Evolutionary conservation across 1,284 basidiomycete species (phyloP).

Genomic region (Lentinula novae-zelandiae): DNA sequence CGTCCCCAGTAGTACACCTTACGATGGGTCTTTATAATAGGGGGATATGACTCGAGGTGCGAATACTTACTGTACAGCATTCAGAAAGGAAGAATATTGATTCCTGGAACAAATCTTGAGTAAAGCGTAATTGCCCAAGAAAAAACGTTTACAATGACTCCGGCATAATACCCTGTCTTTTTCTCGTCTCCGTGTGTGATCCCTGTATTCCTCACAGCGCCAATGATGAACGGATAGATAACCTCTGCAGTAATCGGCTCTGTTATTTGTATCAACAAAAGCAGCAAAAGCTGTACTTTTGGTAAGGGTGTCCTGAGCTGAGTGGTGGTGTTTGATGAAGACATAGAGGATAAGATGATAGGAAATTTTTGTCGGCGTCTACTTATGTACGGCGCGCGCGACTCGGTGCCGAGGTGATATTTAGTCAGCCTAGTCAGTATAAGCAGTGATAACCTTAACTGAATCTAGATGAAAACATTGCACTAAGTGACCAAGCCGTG

Average conservation of each 20-base stretch:
- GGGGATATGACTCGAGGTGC: background rate
- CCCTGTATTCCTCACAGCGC: slow-evolving; percentile 44
- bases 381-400: no score
- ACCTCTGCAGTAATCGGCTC: slow-evolving; percentile 53
- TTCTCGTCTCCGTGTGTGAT: slow-evolving; percentile 48
- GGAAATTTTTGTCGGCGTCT: background rate
- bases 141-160: slow-evolving; percentile 42
- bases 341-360: background rate
- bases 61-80: slow-evolving; percentile 24
- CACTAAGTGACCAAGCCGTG: no score
- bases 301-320: background rate
- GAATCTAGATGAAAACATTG: no score
- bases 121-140: background rate
- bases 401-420: no score
- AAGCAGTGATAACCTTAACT: no score
- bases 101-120: slow-evolving; percentile 26
- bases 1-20: slow-evolving; percentile 40
- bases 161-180: slow-evolving; percentile 53
- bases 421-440: no score
- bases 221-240: slow-evolving; percentile 45
- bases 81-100: slow-evolving; percentile 41
- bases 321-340: background rate
- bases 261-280: slow-evolving; percentile 34
- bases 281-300: slow-evolving; percentile 24
- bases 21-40: background rate